Evolutionary conservation across 1,139 yeast species (phyloP), one percentile per base, ranked within the genome.

Genomic region (Suhomyces yuchorum): DNA sequence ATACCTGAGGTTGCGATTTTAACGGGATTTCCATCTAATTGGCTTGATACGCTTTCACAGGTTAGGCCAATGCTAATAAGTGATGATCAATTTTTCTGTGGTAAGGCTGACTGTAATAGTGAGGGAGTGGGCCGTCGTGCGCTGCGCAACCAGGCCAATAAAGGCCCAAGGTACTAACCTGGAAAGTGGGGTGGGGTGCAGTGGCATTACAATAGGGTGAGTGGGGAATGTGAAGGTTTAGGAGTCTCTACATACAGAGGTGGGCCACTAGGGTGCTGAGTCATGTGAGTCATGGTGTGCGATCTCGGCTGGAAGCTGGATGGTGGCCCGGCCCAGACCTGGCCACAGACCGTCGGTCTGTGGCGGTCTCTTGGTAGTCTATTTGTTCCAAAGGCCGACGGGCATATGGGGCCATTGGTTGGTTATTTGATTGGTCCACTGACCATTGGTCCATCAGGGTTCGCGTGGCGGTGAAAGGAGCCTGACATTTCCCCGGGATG

Each of bases 1-100:
- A 71, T 17, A 73, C 78, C 59, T 72, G 67, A 6, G 78, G 77
- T 50, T 67, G 63, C 37, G 78, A 67, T 56, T 74, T 74, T 45
- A 74, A 63, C 5, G 78, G 78, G 50, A 74, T 73, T 42, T 73
- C 78, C 78, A 74, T 71, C 41, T 45, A 47, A 39, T 19, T 42
- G 40, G 30, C 34, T 14, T 30, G 30, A 17, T n/a, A n/a, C 33
- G 28, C 32, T 15, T 22, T 22, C 30, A 9, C 30, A 37, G 24
- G 18, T 6, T 14, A 15, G 18, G 17, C 34, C 34, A 15, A 14
- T 15, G 34, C 18, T 30, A 30, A 30, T 14, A 30, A 30, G 34
- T 30, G 39, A 39, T 43, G 41, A 37, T 43, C 41, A 40, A 43
- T 43, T 44, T 47, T 44, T 40, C 47, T 47, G 47, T 44, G 44